phyloP scores from a whole-genome alignment of 345 rosid genomes.

The Hibiscus tridactylites region DNA sequence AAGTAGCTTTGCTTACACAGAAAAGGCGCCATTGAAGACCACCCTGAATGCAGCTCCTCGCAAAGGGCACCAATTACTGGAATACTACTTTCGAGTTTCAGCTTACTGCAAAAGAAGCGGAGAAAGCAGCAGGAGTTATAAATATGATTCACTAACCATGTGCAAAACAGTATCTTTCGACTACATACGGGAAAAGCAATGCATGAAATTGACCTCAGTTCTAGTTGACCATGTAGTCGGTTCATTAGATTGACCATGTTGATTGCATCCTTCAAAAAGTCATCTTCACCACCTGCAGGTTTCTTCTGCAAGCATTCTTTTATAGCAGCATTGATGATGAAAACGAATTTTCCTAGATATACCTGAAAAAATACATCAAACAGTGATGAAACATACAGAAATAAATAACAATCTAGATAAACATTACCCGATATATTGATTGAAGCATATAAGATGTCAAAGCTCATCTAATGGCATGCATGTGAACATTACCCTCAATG shows the following conservation, averaged over 20 bases:
- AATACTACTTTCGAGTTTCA: neutral
- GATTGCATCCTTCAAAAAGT: neutral
- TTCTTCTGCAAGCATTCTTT: neutral
- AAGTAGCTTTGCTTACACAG: neutral
- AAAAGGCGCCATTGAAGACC: constrained; percentile 4
- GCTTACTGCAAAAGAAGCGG: constrained; percentile 7
- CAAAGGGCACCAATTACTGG: constrained; percentile 10
- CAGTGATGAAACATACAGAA: neutral
- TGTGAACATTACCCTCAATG: no score
- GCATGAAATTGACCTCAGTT: neutral
- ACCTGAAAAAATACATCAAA: neutral
- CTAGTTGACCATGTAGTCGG: neutral
- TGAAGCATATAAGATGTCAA: no score
- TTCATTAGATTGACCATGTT: neutral
- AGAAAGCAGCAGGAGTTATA: neutral
- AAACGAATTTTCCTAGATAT: neutral
- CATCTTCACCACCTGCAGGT: neutral
- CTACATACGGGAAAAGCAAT: neutral
- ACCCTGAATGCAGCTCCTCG: constrained; percentile 11
- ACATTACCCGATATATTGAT: neutral
- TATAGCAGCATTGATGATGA: neutral
- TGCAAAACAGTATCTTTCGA: neutral
- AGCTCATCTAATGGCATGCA: no score
- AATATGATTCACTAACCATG: neutral
- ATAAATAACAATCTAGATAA: no score